A percentile compares a stretch with the other conserved stretches of the same genome.
These are phyloP conservation scores for Stemphylium lycopersici DNA, from an alignment of 2,329 filamentous ascomycete species.

Conservation along the genomic window DNA sequence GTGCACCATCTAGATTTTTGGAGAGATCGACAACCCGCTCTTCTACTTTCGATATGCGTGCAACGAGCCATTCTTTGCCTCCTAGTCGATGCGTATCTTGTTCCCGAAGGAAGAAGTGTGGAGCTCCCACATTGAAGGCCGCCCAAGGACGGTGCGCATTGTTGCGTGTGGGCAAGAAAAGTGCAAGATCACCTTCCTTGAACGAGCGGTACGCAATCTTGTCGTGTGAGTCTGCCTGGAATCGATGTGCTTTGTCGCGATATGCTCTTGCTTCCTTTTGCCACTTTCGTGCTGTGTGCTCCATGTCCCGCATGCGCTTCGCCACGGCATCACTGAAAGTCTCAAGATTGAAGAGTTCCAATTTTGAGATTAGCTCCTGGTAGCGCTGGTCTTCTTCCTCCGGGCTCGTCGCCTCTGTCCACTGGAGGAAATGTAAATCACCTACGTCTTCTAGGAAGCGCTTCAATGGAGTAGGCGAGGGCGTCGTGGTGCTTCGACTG, in stretches of 20 bases:
- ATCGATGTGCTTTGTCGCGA: slow-evolving; percentile 80
- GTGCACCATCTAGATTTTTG: slow-evolving; percentile 67
- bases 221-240: slow-evolving; percentile 86
- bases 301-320: slow-evolving; percentile 90
- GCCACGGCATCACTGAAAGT: slow-evolving; percentile 83
- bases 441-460: slow-evolving; percentile 65
- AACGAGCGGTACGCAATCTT: slow-evolving; percentile 97
- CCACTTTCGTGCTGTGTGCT: slow-evolving; percentile 90
- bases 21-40: slow-evolving; percentile 92
- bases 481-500: slow-evolving; percentile 62
- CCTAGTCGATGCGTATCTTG: slow-evolving; percentile 85
- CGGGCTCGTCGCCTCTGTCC: slow-evolving; percentile 73
- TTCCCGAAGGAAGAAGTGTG: slow-evolving; percentile 95
- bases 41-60: slow-evolving; percentile 87
- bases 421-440: slow-evolving; percentile 78
- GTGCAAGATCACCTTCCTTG: slow-evolving; percentile 91
- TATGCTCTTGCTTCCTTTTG: slow-evolving; percentile 87
- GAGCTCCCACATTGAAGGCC: slow-evolving; percentile 96
- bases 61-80: slow-evolving; percentile 93
- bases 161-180: slow-evolving; percentile 93
- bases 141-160: slow-evolving; percentile 96
- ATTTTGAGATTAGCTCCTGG: slow-evolving; percentile 71
- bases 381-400: slow-evolving; percentile 76
- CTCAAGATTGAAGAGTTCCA: slow-evolving; percentile 83
- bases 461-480: slow-evolving; percentile 59